Percentiles rank a stretch among this genome's conserved stretches.
Conservation (phyloP, 2,329 filamentous ascomycete genomes). For the Rutstroemia sp. region DNA sequence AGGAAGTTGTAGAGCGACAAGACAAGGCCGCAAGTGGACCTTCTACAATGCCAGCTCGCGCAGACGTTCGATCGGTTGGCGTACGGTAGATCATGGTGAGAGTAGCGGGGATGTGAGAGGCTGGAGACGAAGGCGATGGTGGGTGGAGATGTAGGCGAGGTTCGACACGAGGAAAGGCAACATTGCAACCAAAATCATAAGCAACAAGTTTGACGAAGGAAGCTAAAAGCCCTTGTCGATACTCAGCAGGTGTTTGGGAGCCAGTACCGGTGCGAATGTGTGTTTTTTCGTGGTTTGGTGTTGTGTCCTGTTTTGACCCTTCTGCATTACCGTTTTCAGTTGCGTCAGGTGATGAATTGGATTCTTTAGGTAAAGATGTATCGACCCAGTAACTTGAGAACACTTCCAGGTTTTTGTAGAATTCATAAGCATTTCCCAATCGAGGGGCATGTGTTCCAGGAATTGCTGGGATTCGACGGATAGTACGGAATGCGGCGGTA, state of each 20-base stretch:
- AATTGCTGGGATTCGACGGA: slow-evolving; percentile 48
- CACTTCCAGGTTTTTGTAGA: slow-evolving; percentile 54
- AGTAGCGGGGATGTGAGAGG: slow-evolving; percentile 50
- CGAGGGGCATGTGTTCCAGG: slow-evolving; percentile 47
- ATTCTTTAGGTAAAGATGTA: slow-evolving; percentile 34
- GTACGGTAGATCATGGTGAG: slow-evolving; percentile 53
- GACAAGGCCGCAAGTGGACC: slow-evolving; percentile 56
- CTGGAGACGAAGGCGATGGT: slow-evolving; percentile 28
- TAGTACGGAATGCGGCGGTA: slow-evolving; percentile 51
- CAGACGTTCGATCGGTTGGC: slow-evolving; percentile 51
- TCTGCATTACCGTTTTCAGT: slow-evolving; percentile 6
- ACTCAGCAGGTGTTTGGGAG: slow-evolving; percentile 50
- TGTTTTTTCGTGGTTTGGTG: slow-evolving; percentile 16
- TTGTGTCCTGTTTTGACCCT: slow-evolving; percentile 11
- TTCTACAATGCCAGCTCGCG: slow-evolving; percentile 51
- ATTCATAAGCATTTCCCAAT: slow-evolving; percentile 58
- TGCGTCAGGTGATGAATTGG: slow-evolving; percentile 15
- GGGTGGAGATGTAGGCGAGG: slow-evolving; percentile 47
- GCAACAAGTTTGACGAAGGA: slow-evolving; percentile 57
- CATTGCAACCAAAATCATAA: slow-evolving; percentile 60
- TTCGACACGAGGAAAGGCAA: slow-evolving; percentile 48
- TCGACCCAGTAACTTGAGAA: slow-evolving; percentile 57
- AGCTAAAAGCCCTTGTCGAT: slow-evolving; percentile 47
- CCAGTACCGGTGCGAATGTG: slow-evolving; percentile 41
- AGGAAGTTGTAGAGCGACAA: slow-evolving; percentile 47